Percentiles rank a stretch among this genome's conserved stretches.
Conservation (phyloP, 345 rosid genomes). For the Toxicodendron radicans region DNA sequence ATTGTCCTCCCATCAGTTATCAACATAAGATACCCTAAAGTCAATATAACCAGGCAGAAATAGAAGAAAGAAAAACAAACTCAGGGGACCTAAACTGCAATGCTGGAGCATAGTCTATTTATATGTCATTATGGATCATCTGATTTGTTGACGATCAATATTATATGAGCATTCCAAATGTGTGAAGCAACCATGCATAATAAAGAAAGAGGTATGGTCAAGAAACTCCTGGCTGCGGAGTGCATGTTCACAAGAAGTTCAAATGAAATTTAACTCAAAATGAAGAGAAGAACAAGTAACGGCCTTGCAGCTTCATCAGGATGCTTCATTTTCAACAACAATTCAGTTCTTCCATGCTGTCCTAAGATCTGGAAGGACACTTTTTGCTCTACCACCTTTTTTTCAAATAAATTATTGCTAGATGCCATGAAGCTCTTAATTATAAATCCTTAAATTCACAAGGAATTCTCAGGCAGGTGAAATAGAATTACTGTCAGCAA, state of each 20-base stretch:
- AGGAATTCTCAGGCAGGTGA: background rate
- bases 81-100: background rate
- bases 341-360: background rate
- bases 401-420: background rate
- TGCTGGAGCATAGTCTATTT: background rate
- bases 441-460: background rate
- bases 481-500: background rate
- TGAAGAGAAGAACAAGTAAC: background rate
- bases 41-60: slow-evolving; percentile 15
- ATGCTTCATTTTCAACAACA: background rate
- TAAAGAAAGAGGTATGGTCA: background rate
- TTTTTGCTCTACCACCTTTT: background rate
- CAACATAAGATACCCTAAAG: slow-evolving; percentile 17
- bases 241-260: background rate
- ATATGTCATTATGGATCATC: background rate
- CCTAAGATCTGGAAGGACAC: slow-evolving; percentile 1
- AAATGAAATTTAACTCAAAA: background rate
- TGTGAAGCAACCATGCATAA: background rate
- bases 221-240: background rate
- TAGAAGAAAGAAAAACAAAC: slow-evolving; percentile 6
- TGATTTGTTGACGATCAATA: background rate
- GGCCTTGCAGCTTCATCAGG: background rate
- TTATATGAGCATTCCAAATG: background rate
- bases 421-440: slow-evolving; percentile 2
- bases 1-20: slow-evolving; percentile 1